Conservation (phyloP, 441 rosid species). For the Cnidoscolus chayamansa region DNA sequence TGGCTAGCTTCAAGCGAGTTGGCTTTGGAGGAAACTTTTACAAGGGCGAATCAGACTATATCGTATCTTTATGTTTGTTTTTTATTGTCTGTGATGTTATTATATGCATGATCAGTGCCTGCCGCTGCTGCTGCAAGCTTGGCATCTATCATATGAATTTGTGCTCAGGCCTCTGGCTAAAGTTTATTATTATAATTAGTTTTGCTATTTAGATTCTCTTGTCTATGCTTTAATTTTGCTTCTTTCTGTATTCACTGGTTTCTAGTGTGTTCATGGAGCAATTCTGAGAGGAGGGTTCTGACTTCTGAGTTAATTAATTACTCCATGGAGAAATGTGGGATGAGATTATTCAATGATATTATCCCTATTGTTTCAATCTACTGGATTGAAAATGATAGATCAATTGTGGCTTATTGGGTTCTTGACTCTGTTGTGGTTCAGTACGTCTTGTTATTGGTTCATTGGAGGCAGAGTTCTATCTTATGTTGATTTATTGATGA, state of each 20-base stretch:
- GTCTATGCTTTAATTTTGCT: neutral
- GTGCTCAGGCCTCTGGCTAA: slow-evolving; percentile 16
- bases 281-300: neutral
- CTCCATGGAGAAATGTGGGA: no score
- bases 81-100: neutral
- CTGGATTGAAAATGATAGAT: no score
- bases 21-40: slow-evolving; percentile 22
- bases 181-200: neutral
- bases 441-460: no score
- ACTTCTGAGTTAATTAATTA: no score
- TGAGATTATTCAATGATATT: no score
- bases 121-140: no score
- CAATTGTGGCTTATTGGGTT: no score
- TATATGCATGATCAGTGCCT: no score
- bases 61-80: neutral
- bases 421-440: no score
- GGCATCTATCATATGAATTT: neutral
- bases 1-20: slow-evolving; percentile 9
- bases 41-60: slow-evolving; percentile 25
- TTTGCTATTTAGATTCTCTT: neutral
- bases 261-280: neutral
- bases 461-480: no score
- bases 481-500: no score
- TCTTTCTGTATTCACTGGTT: neutral
- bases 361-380: no score